Percentiles rank a stretch among this genome's conserved stretches.
Evolutionary conservation across 148 eudicot species (phyloP).

Genomic region (Persicaria maculosa): DNA sequence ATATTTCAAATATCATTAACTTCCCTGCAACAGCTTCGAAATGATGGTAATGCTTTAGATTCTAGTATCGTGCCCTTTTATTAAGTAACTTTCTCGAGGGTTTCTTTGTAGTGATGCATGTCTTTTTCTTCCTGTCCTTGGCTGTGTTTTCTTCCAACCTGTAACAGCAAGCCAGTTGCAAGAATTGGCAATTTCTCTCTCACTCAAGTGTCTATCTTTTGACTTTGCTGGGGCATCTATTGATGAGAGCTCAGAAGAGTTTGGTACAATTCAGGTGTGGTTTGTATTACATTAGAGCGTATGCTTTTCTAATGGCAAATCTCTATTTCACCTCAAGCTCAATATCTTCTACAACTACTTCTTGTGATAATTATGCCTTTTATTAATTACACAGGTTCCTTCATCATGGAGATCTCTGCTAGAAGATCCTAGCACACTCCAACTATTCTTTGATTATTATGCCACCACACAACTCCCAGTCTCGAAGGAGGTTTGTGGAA

Average conservation of each 20-base stretch:
- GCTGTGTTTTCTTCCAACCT: conserved; percentile 1
- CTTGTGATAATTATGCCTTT: neutral
- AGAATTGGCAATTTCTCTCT: conserved; percentile 82
- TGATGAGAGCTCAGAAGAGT: conserved; percentile 93
- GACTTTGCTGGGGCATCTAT: conserved; percentile 69
- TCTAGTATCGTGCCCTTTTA: neutral
- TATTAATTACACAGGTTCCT: conserved; percentile 47
- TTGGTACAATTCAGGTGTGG: conserved; percentile 70
- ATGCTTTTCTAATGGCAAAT: neutral
- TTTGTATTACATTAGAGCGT: neutral
- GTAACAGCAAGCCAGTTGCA: conserved; percentile 24
- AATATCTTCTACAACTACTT: neutral
- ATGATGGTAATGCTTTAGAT: conserved; percentile 50
- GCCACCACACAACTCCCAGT: conserved; percentile 63
- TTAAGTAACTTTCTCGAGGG: neutral
- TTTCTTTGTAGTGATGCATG: neutral
- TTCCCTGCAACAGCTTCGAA: conserved; percentile 66
- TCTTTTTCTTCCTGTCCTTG: neutral
- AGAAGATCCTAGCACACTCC: conserved; percentile 74
- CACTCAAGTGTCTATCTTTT: conserved; percentile 78
- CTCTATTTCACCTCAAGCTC: neutral
- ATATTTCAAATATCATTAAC: conserved; percentile 77
- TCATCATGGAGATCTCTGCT: conserved; percentile 58
- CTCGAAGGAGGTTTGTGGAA: conserved; percentile 66
- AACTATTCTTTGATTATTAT: conserved; percentile 83